A percentile compares a stretch with the other conserved stretches of the same genome.
phyloP scores from a whole-genome alignment of 176 grass and related monocot genomes.

The Cenchrus purpureus region DNA sequence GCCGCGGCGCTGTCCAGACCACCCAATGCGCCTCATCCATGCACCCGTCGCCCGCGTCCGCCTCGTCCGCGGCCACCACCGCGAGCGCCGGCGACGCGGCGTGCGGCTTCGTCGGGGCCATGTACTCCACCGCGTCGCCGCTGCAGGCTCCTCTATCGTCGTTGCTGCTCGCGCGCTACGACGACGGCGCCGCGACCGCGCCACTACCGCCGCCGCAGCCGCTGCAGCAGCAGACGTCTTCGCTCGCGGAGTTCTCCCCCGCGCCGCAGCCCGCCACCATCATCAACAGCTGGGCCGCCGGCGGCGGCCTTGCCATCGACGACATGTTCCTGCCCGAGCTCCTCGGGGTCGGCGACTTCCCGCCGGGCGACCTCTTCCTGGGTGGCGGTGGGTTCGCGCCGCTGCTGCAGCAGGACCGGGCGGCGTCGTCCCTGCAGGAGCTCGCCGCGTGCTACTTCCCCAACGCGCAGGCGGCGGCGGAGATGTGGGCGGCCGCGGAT shows the following conservation, averaged over 20 bases:
- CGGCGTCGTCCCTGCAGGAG: conserved; percentile 36
- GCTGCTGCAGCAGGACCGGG: conserved; percentile 39
- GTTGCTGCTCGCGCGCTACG: conserved; percentile 36
- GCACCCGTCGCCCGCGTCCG: conserved; percentile 51
- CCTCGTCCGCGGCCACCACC: conserved; percentile 48
- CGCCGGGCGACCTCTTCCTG: conserved; percentile 34
- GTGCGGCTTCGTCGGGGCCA: conserved; percentile 45
- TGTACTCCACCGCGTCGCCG: conserved; percentile 43
- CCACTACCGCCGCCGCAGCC: not conserved
- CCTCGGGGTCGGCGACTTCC: conserved; percentile 39
- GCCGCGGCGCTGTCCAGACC: not conserved
- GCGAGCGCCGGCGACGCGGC: conserved; percentile 46
- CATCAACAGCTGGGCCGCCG: conserved; percentile 13
- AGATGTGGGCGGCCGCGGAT: conserved; percentile 42
- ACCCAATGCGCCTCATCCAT: conserved; percentile 40
- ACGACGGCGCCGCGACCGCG: not conserved
- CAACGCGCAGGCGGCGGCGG: conserved; percentile 47
- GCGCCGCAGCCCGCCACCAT: not conserved
- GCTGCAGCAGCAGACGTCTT: not conserved
- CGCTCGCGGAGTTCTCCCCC: conserved; percentile 33
- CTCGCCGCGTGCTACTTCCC: conserved; percentile 60
- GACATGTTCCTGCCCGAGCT: conserved; percentile 66
- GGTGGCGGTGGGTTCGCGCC: conserved; percentile 31
- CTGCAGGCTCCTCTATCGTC: not conserved
- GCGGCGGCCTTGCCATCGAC: conserved; percentile 16